Evolutionary conservation across 768 basidiomycete species (phyloP).

Genomic region (Mycena latifolia): DNA sequence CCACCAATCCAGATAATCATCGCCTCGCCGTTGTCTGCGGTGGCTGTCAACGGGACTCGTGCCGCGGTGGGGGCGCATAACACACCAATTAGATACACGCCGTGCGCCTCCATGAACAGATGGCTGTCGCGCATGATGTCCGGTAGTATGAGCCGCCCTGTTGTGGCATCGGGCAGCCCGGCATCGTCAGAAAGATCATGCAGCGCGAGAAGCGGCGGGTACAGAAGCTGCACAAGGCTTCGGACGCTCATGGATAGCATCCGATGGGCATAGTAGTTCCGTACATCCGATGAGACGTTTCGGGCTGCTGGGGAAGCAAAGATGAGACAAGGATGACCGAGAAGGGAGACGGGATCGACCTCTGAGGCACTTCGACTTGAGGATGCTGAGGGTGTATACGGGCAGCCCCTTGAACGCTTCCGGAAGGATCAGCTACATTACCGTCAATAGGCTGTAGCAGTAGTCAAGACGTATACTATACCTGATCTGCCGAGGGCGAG

Average conservation of each 20-base stretch:
- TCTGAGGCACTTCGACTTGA: constrained; percentile 95
- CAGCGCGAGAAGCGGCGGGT: constrained; percentile 89
- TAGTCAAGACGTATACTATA: constrained; percentile 43
- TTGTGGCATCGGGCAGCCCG: constrained; percentile 73
- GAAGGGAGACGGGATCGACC: constrained; percentile 57
- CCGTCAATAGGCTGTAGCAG: constrained; percentile 27
- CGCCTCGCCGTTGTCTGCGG: constrained; percentile 86
- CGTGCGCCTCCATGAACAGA: constrained; percentile 89
- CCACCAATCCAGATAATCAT: constrained; percentile 93
- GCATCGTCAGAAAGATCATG: constrained; percentile 84
- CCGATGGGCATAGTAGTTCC: constrained; percentile 86
- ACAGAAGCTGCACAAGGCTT: constrained; percentile 80
- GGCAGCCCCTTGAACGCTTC: constrained; percentile 93
- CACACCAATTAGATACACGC: constrained; percentile 93
- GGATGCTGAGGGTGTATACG: constrained; percentile 81
- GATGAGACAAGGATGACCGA: constrained; percentile 4
- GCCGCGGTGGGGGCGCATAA: constrained; percentile 8
- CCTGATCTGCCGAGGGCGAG: constrained; percentile 82
- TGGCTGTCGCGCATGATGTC: constrained; percentile 86
- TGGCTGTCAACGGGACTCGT: constrained; percentile 1
- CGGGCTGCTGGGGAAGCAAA: constrained; percentile 62
- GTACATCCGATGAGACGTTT: constrained; percentile 93
- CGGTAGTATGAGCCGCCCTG: constrained; percentile 75
- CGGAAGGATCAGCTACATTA: constrained; percentile 86
- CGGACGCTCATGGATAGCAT: constrained; percentile 80